These are phyloP conservation scores for Chaetothyriales sp. DNA, from an alignment of 2,329 filamentous ascomycete genomes.

Conservation along the genomic window DNA sequence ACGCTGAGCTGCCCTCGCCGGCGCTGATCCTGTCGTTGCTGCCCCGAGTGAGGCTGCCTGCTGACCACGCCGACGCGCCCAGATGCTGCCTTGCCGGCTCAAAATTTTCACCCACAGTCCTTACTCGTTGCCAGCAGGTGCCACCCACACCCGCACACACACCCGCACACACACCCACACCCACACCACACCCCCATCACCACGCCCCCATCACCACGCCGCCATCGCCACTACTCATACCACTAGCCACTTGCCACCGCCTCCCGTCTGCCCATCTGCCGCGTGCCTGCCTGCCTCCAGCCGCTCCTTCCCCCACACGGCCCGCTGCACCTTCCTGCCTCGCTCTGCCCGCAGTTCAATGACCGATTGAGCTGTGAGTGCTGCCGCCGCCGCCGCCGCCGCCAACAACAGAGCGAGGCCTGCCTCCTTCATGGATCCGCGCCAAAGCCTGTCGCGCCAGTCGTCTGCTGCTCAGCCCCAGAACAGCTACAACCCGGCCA, in stretches of 20 bases:
- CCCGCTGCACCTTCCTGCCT: neutral
- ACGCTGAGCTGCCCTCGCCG: neutral
- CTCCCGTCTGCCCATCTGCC: too few species aligned
- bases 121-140: neutral
- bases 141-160: neutral
- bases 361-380: conserved; percentile 9
- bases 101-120: neutral
- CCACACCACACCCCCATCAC: too few species aligned
- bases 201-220: too few species aligned
- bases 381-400: conserved; percentile 11
- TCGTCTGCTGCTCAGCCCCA: conserved; percentile 33
- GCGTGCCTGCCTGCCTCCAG: neutral
- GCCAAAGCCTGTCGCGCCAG: conserved; percentile 18
- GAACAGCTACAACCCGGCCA: conserved; percentile 26
- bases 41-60: neutral
- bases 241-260: neutral
- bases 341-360: conserved; percentile 8
- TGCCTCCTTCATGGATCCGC: conserved; percentile 18
- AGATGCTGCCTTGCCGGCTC: neutral
- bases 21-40: neutral
- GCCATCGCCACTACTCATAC: neutral
- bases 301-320: neutral
- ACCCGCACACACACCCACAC: too few species aligned
- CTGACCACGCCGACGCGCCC: neutral
- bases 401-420: conserved; percentile 7